Evolutionary conservation across 495 filamentous ascomycete genomes (phyloP).

Genomic region (Darksidea phi): DNA sequence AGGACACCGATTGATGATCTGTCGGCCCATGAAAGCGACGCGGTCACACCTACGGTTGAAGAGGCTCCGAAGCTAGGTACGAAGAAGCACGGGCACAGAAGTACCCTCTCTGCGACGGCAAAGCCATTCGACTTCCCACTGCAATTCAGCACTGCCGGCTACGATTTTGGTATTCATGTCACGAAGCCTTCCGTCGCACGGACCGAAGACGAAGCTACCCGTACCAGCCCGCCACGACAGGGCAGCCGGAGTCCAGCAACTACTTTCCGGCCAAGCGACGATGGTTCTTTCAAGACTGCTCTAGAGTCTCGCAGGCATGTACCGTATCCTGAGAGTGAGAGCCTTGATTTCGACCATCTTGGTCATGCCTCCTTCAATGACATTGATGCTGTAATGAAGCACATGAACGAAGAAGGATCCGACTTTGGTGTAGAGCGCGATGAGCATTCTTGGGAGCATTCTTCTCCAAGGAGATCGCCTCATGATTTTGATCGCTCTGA

Average conservation of each 20-base stretch:
- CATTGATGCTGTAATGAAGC: constrained; percentile 82
- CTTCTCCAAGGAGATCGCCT: constrained; percentile 26
- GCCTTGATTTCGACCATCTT: constrained; percentile 32
- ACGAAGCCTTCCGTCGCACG: constrained; percentile 48
- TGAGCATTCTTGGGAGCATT: constrained; percentile 41
- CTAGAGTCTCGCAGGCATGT: constrained; percentile 28
- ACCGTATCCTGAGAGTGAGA: constrained; percentile 37
- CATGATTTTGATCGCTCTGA: constrained; percentile 33
- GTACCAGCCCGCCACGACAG: constrained; percentile 31
- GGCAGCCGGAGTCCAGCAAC: constrained; percentile 37
- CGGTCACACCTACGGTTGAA: constrained; percentile 22
- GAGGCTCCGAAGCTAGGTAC: constrained; percentile 30
- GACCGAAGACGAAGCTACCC: constrained; percentile 29
- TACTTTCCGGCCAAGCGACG: constrained; percentile 41
- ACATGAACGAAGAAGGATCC: constrained; percentile 69
- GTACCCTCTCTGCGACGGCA: constrained; percentile 66
- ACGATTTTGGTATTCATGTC: constrained; percentile 48
- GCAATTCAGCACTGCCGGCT: constrained; percentile 46
- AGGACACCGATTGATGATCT: constrained; percentile 25
- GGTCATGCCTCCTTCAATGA: constrained; percentile 68
- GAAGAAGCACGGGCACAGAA: constrained; percentile 49
- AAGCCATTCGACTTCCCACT: constrained; percentile 65
- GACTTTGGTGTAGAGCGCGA: constrained; percentile 66
- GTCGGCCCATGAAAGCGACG: constrained; percentile 28
- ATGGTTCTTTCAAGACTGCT: constrained; percentile 37